Evolutionary conservation across 768 basidiomycete genomes (phyloP), one percentile per base, ranked within the genome.

Genomic region (Gloeopeniophorella convolvens): DNA sequence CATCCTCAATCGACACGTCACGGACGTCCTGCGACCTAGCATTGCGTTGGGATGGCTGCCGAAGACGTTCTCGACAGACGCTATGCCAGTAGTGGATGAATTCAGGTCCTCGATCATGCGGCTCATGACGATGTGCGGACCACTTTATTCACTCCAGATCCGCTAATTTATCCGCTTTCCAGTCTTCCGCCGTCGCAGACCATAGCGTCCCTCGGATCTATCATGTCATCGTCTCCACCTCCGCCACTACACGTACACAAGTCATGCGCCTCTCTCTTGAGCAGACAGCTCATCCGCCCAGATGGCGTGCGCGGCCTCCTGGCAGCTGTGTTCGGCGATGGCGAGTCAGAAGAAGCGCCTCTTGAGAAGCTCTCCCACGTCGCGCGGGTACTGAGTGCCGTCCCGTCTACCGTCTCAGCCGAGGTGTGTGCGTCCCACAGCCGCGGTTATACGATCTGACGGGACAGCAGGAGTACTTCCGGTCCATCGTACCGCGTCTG

Each of bases 11-110:
- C 72, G 73, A 42, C 80, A 89, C 60, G 59, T 77, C 2, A 62
- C 72, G 4, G 81, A 84, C 54, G 59, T 89, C 11, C 67, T 90
- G 8, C 72, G 68, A 36, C 77, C 83, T 8, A 72, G 78, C 26
- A 71, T 89, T 5, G 65, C 76, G 8, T 66, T 91, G 7, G 89
- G 84, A 2, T 91, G 88, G 88, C 70, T 87, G 7, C 85, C 83
- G 4, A 79, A 76, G 59, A 67, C 72, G 0, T 60, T 73, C 8
- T 64, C 69, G 5, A 63, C 68, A 0, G 69, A 73, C 12, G 55
- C 66, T 0, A 60, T 66, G 26, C 69, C 65, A n/a, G 62, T 72
- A 28, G 56, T 75, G 20, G 73, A 82, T 48, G 62, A 68, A 39
- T 60, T 81, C 13, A 74, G 79, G 4, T 75, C 79, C 1, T 57